A percentile compares a stretch with the other conserved stretches of the same genome.
Conservation (phyloP, 2,329 filamentous ascomycete species). For the Neocucurbitaria cava region DNA sequence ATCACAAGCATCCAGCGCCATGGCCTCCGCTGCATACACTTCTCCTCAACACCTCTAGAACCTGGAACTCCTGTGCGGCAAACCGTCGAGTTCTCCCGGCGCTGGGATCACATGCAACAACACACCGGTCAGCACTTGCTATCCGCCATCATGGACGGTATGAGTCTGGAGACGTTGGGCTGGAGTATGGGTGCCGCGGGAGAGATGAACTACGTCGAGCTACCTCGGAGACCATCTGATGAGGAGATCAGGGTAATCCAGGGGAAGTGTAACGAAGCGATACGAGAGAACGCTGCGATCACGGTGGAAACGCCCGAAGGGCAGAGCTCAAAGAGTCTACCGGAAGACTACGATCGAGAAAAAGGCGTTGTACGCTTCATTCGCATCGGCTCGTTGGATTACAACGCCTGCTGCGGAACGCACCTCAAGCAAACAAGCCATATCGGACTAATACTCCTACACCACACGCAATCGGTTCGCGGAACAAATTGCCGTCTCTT, state of each 20-base stretch:
- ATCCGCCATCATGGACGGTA: constrained; percentile 42
- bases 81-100: constrained; percentile 35
- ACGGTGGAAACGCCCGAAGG: constrained; percentile 41
- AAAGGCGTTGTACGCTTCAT: constrained; percentile 43
- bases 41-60: constrained; percentile 91
- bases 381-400: constrained; percentile 42
- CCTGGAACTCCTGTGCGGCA: constrained; percentile 60
- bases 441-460: constrained; percentile 39
- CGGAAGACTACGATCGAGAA: constrained; percentile 41
- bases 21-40: constrained; percentile 68
- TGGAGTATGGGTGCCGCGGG: constrained; percentile 43
- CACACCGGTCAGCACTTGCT: constrained; percentile 46
- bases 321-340: constrained; percentile 33
- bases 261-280: constrained; percentile 32
- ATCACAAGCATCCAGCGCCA: constrained; percentile 41
- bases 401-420: constrained; percentile 45
- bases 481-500: constrained; percentile 41
- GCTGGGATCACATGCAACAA: constrained; percentile 47
- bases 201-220: constrained; percentile 45
- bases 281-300: constrained; percentile 36
- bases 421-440: constrained; percentile 43
- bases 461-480: constrained; percentile 39
- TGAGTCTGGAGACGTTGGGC: constrained; percentile 36
- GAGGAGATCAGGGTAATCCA: constrained; percentile 36
- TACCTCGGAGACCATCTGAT: constrained; percentile 37